These are phyloP conservation scores for Botryotinia narcissicola DNA, from an alignment of 2,329 filamentous ascomycete genomes.

Conservation along the genomic window DNA sequence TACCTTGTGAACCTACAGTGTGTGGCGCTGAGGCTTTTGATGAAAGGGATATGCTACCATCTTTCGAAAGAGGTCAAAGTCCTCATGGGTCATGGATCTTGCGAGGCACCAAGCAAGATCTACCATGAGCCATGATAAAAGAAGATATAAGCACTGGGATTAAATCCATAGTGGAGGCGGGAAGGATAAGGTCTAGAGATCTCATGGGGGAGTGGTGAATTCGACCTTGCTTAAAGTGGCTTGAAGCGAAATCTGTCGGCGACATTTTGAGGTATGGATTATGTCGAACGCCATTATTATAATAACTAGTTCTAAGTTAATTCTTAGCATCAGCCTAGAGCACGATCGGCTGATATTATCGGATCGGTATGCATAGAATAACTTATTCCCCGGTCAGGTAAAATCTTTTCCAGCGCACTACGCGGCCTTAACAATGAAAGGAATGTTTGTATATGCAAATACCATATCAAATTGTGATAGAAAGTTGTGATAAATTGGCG, in stretches of 20 bases:
- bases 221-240: conserved; percentile 3
- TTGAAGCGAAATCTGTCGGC: conserved; percentile 3
- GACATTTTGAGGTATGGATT: not conserved
- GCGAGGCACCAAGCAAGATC: conserved; percentile 35
- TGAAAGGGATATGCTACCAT: conserved; percentile 23
- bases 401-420: not conserved
- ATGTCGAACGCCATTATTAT: not conserved
- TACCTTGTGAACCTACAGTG: conserved; percentile 22
- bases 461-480: conserved; percentile 10
- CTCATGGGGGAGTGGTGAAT: not conserved
- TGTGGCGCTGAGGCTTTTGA: conserved; percentile 30
- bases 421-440: not conserved
- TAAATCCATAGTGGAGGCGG: conserved; percentile 20
- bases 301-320: not conserved
- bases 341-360: conserved; percentile 1
- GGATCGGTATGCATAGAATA: conserved; percentile 5
- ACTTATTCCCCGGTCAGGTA: not conserved
- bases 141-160: conserved; percentile 8
- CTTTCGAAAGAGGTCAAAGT: conserved; percentile 34
- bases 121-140: conserved; percentile 24
- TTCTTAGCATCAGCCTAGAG: conserved; percentile 8
- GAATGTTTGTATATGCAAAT: not conserved
- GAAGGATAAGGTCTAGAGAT: conserved; percentile 24
- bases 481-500: conserved; percentile 7
- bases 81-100: conserved; percentile 34